Evolutionary conservation across 495 filamentous ascomycete genomes (phyloP), one percentile per base, ranked within the genome.

Genomic region (Xanthoparmelia taractica): DNA sequence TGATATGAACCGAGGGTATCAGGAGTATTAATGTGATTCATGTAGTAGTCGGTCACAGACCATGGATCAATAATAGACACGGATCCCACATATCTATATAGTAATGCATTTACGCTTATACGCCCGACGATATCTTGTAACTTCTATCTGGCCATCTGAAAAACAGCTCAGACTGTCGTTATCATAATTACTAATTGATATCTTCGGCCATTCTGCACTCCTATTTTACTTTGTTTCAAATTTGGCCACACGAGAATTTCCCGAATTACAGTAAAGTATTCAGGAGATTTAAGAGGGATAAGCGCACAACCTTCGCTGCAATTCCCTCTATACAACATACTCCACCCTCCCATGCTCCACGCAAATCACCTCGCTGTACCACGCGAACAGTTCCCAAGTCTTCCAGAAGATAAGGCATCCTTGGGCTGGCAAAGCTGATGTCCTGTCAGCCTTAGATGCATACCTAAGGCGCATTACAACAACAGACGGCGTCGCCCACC

Each of bases 391-490:
- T 15, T 15, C 4, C 25, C 47, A 29, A 50, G 12, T n/a, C 15
- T 4, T 29, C 29, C 23, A 25, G n/a, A 20, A 23, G n/a, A 27
- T 47, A 40, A 52, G 3, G 43, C 20, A 23, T 12, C n/a, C 50
- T 41, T 13, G 18, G 33, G 20, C 36, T 27, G 50, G 31, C 27
- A 63, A 57, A 63, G 60, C 60, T 47, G 27, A 45, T 15, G 25
- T 63, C 20, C n/a, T 52, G 41, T 63, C 50, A 63, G 52, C 50
- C 50, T 34, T 29, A 57, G 50, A 57, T 41, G 29, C 25, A 55
- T 34, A 55, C 36, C 60, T 45, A 12, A 38, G 60, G 60, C 50
- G 38, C 13, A 37, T 47, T 36, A 33, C 34, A 54, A 15, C 25
- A 52, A 18, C 4, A 52, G 11, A 31, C 5, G 0, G 25, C 0